Percentiles rank a stretch among this genome's conserved stretches.
Conservation (phyloP, 192 early-diverging fungal genomes). For the Diversispora epigaea region DNA sequence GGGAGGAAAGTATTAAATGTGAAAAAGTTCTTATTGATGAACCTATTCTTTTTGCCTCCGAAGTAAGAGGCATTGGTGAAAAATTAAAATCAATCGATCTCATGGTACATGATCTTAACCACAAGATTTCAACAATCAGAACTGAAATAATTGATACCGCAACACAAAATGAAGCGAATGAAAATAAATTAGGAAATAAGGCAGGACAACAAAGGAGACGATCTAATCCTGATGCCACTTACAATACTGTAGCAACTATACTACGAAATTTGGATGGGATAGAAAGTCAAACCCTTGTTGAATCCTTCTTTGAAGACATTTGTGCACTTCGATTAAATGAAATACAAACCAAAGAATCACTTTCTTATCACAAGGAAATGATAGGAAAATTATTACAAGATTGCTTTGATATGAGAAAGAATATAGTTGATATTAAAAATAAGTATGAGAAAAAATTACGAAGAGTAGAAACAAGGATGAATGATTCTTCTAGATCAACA, state of each 20-base stretch:
- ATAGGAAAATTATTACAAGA: no score
- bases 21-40: slow-evolving; percentile 34
- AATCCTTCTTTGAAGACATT: slow-evolving; percentile 59
- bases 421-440: no score
- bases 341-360: no score
- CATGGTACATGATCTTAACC: slow-evolving; percentile 57
- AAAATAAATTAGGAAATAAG: slow-evolving; percentile 17
- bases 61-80: slow-evolving; percentile 56
- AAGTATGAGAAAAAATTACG: no score
- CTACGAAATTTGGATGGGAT: slow-evolving; percentile 49
- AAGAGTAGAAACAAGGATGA: no score
- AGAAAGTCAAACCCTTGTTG: slow-evolving; percentile 52
- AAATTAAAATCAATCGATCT: slow-evolving; percentile 56
- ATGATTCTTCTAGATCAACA: no score
- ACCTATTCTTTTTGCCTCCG: slow-evolving; percentile 20
- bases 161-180: slow-evolving; percentile 26
- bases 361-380: no score
- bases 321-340: slow-evolving; percentile 40
- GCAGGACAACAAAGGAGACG: no score
- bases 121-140: slow-evolving; percentile 52
- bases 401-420: no score
- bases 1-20: slow-evolving; percentile 49
- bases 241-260: slow-evolving; percentile 50
- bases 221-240: slow-evolving; percentile 49
- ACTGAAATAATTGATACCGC: slow-evolving; percentile 37